Evolutionary conservation across 805 yeast genomes (phyloP), one percentile per base, ranked within the genome.

Genomic region (Sugiyamaella valdiviana): DNA sequence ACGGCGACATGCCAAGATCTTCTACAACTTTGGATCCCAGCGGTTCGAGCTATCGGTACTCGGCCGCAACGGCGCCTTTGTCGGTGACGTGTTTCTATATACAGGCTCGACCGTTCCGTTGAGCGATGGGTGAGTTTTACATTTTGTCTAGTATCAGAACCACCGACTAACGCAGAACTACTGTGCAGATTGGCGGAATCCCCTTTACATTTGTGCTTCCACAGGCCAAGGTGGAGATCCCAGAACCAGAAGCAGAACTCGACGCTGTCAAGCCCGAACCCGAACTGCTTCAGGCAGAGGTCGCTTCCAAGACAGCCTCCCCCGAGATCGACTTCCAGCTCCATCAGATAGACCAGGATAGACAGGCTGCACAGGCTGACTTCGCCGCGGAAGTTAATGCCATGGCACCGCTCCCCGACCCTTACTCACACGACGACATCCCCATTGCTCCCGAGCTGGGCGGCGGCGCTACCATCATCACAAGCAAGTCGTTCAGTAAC

Each of bases 11-110:
- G 99, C 98, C 3, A 90, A 87, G 66, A 91, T 93, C 14, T 91
- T 90, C 64, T 93, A 91, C 70, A 93, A 93, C 63, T 93, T 93
- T 67, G 98, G 96, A 2, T 89, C 95, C 2, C 98, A 91, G 63
- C 70, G 95, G 55, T 93, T 93, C 62, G 99, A 93, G 66, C 70
- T 93, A 40, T 82, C 95, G 6, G 89, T 93, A 1, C 73, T 90
- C 57, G 99, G 99, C 16, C 77, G 96, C 57, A 93, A 93, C 64
- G 99, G 99, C 36, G 97, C 97, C 2, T 93, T 93, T 72, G 95
- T 93, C 2, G 93, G 91, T 65, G 96, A 89, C 56, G 73, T 73
- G 32, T 93, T 91, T 64, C 83, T 93, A 5, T 96, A 88, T 62
- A 79, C 85, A 52, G 97, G 96, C 6, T 81, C 86, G 35, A 93